phyloP scores from a whole-genome alignment of 2,329 filamentous ascomycete species.

The Lasiodiplodia citricola region DNA sequence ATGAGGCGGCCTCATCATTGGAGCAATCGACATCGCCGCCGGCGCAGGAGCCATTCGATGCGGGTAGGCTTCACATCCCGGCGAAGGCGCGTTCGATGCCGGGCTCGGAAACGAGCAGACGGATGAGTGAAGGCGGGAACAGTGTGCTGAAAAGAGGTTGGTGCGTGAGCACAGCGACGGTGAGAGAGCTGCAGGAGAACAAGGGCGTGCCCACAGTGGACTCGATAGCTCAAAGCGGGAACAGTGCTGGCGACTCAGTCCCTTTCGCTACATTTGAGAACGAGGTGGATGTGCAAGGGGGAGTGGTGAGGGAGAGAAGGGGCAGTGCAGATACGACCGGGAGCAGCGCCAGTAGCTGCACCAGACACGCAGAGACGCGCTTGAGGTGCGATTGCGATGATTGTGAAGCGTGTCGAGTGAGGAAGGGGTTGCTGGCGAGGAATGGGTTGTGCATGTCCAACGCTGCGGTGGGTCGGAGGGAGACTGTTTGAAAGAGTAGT shows the following conservation, averaged over 20 bases:
- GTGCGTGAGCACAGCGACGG: not conserved
- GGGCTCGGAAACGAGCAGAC: not conserved
- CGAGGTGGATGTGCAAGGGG: not conserved
- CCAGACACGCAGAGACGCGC: slow-evolving; percentile 2
- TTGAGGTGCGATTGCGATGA: slow-evolving; percentile 20
- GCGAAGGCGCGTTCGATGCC: not conserved
- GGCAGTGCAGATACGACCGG: not conserved
- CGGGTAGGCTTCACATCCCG: slow-evolving; percentile 2
- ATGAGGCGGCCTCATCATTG: not conserved
- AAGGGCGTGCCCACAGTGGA: too few relatives aligned
- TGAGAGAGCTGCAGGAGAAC: not conserved
- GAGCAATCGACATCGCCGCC: not conserved
- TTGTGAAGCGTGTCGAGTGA: slow-evolving; percentile 17
- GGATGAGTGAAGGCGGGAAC: not conserved
- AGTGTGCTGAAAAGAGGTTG: not conserved
- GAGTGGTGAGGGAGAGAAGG: not conserved
- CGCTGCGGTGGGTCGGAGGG: slow-evolving; percentile 1
- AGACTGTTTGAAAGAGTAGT: slow-evolving; percentile 8
- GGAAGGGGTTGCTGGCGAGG: slow-evolving; percentile 3
- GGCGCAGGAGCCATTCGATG: not conserved
- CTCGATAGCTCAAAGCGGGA: not conserved
- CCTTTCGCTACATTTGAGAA: not conserved
- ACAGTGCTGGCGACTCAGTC: not conserved
- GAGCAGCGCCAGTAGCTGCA: not conserved
- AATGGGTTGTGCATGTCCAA: slow-evolving; percentile 19